Evolutionary conservation across 1,284 basidiomycete species (phyloP), one percentile per base, ranked within the genome.

Genomic region (Tranzscheliella williamsii): DNA sequence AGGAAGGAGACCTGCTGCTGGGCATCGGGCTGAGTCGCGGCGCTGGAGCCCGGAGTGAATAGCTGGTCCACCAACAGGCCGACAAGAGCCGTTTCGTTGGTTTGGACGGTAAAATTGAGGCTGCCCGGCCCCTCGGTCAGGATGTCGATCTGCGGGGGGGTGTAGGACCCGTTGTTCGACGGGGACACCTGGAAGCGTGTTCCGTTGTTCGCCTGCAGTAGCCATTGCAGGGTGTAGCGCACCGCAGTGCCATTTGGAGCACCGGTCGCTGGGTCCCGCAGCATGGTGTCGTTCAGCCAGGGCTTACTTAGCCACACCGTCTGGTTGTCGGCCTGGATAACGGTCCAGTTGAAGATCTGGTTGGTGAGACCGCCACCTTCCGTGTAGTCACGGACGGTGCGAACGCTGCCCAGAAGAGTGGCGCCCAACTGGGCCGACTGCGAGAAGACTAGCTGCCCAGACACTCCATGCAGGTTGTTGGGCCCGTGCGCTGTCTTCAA

Each of bases 331-430:
- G 73, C 74, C 9, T 66, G 52, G 7, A 76, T 77, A 23, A 82
- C 66, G 11, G 80, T 80, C 67, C 80, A 81, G 73, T 81, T 81
- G 78, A 82, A 81, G 42, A 81, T 76, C 36, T 72, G 52, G 67
- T 81, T 66, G 38, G 73, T 60, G 21, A 63, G 34, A 24, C 52
- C 57, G 26, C 57, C 67, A 27, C 73, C 67, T 48, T 80, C 78
- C 31, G 75, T 78, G 69, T 79, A 74, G 60, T 80, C 69, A 60
- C 80, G 75, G 49, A 82, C 71, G 0, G 81, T 80, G 17, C 81
- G 70, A 2, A 81, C 79, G 18, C 78, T 73, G 0, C 81, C 81
- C 31, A 82, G 74, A 16, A 82, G 54, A 0, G 80, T 79, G 2
- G 79, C 78, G 0, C 80, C 80, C 24, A 82, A 68, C 4, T 67